A percentile compares a stretch with the other conserved stretches of the same genome.
These are phyloP conservation scores for Chrysosporium keratinophilum DNA, from an alignment of 2,329 filamentous ascomycete genomes.

Conservation along the genomic window DNA sequence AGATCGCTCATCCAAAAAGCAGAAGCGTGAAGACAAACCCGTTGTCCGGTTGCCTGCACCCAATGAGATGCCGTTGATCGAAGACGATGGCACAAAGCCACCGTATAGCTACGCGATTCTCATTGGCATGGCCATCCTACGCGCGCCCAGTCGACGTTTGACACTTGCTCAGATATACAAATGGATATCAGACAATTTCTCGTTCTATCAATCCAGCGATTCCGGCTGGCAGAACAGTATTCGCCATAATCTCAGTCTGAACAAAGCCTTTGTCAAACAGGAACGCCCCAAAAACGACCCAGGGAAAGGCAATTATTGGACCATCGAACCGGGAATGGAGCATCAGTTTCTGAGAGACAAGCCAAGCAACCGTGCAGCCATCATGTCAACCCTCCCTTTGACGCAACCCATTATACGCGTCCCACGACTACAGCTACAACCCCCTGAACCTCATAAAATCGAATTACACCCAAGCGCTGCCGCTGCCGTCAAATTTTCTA, in stretches of 20 bases:
- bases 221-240: slow-evolving; percentile 99
- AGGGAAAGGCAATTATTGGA: slow-evolving; percentile 96
- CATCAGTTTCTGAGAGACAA: slow-evolving; percentile 83
- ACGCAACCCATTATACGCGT: slow-evolving; percentile 21
- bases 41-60: slow-evolving; percentile 53
- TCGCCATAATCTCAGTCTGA: slow-evolving; percentile 89
- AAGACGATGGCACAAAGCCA: slow-evolving; percentile 82
- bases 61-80: slow-evolving; percentile 67
- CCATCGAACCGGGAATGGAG: slow-evolving; percentile 82
- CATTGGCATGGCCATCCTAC: slow-evolving; percentile 93
- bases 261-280: slow-evolving; percentile 93
- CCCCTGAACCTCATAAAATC: slow-evolving; percentile 1
- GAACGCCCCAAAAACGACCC: slow-evolving; percentile 94
- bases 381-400: slow-evolving; percentile 37
- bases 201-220: slow-evolving; percentile 74
- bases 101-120: slow-evolving; percentile 87
- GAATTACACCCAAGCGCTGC: slow-evolving; percentile 9
- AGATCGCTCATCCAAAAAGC: slow-evolving; percentile 60
- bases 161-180: slow-evolving; percentile 96
- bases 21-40: slow-evolving; percentile 47
- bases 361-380: slow-evolving; percentile 39
- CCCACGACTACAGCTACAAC: not conserved
- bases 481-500: slow-evolving; percentile 14
- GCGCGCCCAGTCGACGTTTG: slow-evolving; percentile 69
- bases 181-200: slow-evolving; percentile 94